Percentiles rank a stretch among this genome's conserved stretches.
phyloP scores from a whole-genome alignment of 768 basidiomycete species.

The Termitomyces sp. region DNA sequence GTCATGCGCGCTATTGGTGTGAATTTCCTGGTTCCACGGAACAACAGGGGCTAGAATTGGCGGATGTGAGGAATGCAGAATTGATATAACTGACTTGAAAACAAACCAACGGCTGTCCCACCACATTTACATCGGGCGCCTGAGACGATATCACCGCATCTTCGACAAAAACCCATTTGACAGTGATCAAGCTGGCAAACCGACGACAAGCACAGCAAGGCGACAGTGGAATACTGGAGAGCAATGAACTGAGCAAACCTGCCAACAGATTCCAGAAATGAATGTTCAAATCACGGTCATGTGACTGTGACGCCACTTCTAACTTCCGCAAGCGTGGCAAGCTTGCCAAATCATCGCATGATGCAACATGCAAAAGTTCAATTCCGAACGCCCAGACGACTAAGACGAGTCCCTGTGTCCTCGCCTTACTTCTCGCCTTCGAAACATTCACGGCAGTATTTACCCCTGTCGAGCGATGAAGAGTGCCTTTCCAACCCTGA shows the following conservation, averaged over 20 bases:
- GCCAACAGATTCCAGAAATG: no score
- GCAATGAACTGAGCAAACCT: background rate
- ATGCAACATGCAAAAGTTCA: background rate
- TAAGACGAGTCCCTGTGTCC: background rate
- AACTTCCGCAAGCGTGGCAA: no score
- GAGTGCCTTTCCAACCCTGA: background rate
- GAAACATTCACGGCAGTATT: background rate
- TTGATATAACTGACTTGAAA: conserved; percentile 3
- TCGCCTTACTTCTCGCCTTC: conserved; percentile 12
- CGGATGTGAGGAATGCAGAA: conserved; percentile 1
- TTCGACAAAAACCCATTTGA: conserved; percentile 78
- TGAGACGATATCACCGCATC: conserved; percentile 80
- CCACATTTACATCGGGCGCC: conserved; percentile 77
- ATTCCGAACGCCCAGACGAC: background rate
- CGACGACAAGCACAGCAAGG: conserved; percentile 11
- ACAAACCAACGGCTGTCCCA: conserved; percentile 74
- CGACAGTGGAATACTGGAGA: background rate
- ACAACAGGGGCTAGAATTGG: conserved; percentile 57
- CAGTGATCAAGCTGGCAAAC: conserved; percentile 3
- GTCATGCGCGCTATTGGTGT: conserved; percentile 48
- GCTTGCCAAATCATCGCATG: background rate
- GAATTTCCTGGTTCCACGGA: conserved; percentile 52
- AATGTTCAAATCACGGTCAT: conserved; percentile 16
- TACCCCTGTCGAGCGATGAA: background rate
- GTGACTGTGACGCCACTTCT: conserved; percentile 7